Evolutionary conservation across 108 stramenopile genomes (phyloP).

Genomic region (Discostella stelligeroides): DNA sequence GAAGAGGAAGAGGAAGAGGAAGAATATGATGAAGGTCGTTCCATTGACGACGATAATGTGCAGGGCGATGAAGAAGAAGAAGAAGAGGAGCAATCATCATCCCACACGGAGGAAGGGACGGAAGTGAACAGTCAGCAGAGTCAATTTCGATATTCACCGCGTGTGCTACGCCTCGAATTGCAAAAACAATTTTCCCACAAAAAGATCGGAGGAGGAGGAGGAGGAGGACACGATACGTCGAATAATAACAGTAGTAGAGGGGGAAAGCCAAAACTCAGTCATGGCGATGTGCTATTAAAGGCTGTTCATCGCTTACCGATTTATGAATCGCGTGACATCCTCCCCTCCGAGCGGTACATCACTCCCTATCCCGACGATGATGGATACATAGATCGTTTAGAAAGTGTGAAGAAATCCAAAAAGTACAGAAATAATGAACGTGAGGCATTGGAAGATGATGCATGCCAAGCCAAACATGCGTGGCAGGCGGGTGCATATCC

Average conservation of each 20-base stretch:
- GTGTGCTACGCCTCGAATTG: background rate
- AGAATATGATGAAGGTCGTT: background rate
- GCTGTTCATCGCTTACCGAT: constrained; percentile 8
- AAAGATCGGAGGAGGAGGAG: background rate
- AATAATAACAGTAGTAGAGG: background rate
- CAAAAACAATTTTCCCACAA: background rate
- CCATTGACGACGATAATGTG: background rate
- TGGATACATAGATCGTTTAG: constrained; percentile 10
- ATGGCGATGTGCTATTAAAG: background rate
- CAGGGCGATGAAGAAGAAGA: background rate
- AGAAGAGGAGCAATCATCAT: background rate
- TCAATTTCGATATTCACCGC: background rate
- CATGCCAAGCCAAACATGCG: constrained; percentile 61
- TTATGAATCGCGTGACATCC: constrained; percentile 12
- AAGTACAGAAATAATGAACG: constrained; percentile 26
- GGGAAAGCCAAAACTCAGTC: constrained; percentile 1
- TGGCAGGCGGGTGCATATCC: constrained; percentile 70
- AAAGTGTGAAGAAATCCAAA: constrained; percentile 33
- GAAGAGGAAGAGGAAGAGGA: background rate
- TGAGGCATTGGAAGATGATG: constrained; percentile 52
- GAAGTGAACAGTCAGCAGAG: background rate
- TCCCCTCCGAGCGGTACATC: constrained; percentile 24
- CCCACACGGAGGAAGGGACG: too few relatives aligned
- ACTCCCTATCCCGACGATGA: constrained; percentile 43
- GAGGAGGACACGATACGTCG: too few relatives aligned